Evolutionary conservation across 1,139 yeast genomes (phyloP).

Genomic region (Debaryomyces psychrophilus): DNA sequence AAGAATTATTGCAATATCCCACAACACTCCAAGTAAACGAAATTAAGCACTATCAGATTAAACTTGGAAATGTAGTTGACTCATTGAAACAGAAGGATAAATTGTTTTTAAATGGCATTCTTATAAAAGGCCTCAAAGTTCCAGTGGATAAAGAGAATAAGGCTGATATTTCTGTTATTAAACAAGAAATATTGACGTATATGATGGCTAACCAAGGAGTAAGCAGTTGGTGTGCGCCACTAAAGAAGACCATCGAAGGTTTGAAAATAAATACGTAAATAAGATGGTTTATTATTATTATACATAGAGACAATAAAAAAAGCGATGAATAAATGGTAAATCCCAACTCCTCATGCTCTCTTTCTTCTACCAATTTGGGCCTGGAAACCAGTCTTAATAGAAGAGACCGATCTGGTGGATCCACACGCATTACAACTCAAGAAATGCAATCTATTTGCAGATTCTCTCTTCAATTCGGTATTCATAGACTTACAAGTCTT

Average conservation of each 20-base stretch:
- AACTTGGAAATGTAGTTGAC: neutral
- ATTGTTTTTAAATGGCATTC: slow-evolving; percentile 21
- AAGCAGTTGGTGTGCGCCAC: slow-evolving; percentile 58
- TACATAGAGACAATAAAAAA: slow-evolving; percentile 13
- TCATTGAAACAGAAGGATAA: slow-evolving; percentile 16
- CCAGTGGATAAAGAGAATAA: slow-evolving; percentile 10
- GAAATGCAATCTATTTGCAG: slow-evolving; percentile 94
- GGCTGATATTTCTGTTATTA: slow-evolving; percentile 16
- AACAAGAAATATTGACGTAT: slow-evolving; percentile 41
- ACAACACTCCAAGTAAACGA: slow-evolving; percentile 6
- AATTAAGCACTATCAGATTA: slow-evolving; percentile 1
- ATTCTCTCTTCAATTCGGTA: slow-evolving; percentile 93
- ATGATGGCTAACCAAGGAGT: slow-evolving; percentile 57
- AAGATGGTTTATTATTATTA: slow-evolving; percentile 12
- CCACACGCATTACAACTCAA: slow-evolving; percentile 98
- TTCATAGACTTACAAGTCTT: slow-evolving; percentile 98
- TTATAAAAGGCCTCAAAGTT: slow-evolving; percentile 11
- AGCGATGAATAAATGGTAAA: slow-evolving; percentile 4
- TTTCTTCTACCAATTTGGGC: slow-evolving; percentile 86
- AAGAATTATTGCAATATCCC: slow-evolving; percentile 7
- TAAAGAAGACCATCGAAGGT: slow-evolving; percentile 51
- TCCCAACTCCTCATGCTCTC: slow-evolving; percentile 28
- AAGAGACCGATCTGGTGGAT: slow-evolving; percentile 93
- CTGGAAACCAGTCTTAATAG: slow-evolving; percentile 99
- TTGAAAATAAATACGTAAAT: slow-evolving; percentile 6